Evolutionary conservation across 2,329 filamentous ascomycete genomes (phyloP).

Genomic region (Colletotrichum chrysophilum): DNA sequence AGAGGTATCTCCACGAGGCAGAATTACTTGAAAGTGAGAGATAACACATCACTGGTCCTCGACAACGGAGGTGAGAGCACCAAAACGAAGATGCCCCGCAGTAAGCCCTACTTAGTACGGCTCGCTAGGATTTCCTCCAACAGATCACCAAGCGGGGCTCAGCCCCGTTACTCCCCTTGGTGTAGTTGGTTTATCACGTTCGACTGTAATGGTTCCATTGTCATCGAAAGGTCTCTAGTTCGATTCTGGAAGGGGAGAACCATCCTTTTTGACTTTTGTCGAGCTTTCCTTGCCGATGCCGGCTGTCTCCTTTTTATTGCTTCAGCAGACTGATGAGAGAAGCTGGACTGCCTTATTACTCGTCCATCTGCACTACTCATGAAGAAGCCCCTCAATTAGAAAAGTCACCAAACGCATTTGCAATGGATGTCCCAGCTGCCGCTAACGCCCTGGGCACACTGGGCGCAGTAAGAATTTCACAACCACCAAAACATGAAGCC

Average conservation of each 20-base stretch:
- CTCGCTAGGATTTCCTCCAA: accelerated
- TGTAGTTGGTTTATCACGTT: constrained; percentile 24
- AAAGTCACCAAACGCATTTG: neutral
- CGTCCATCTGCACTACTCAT: neutral
- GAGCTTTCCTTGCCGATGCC: neutral
- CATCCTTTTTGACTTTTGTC: constrained; percentile 24
- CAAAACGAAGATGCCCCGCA: neutral
- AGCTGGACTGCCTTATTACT: neutral
- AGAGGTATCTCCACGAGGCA: neutral
- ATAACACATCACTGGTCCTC: neutral
- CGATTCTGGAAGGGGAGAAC: constrained; percentile 21
- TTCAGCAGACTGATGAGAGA: neutral
- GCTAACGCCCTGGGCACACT: constrained; percentile 65
- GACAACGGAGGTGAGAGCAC: neutral
- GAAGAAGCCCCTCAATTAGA: accelerated
- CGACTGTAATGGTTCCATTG: constrained; percentile 20
- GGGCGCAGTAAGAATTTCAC: constrained; percentile 50
- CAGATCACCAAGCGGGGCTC: constrained; percentile 1
- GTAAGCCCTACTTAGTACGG: neutral
- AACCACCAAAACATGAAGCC: neutral
- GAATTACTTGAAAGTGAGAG: neutral
- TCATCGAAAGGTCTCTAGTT: constrained; percentile 23
- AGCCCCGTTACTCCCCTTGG: constrained; percentile 13
- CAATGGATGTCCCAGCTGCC: constrained; percentile 60
- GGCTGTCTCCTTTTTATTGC: neutral